These are phyloP conservation scores for Alternaria burnsii DNA, from an alignment of 2,329 filamentous ascomycete species.

Conservation along the genomic window DNA sequence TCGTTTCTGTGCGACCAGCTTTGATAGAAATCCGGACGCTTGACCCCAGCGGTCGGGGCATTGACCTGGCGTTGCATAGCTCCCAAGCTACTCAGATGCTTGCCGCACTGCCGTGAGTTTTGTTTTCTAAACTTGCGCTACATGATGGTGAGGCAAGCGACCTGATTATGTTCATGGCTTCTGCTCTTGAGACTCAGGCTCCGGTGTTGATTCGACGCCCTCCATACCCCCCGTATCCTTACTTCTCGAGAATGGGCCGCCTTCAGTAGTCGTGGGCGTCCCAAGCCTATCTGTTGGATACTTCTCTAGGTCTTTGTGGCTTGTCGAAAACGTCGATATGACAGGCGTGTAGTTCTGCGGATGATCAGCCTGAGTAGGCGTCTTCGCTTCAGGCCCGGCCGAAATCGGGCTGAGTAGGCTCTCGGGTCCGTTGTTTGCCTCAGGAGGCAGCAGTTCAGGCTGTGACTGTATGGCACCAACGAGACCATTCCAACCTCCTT, in stretches of 20 bases:
- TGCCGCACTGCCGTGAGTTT: not conserved
- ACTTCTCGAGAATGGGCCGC: constrained; percentile 27
- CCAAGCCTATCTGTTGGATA: constrained; percentile 55
- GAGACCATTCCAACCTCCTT: constrained; percentile 74
- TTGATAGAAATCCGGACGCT: not conserved
- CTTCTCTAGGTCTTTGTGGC: constrained; percentile 59
- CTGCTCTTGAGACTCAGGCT: constrained; percentile 20
- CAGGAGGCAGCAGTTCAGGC: constrained; percentile 17
- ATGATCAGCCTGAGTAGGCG: constrained; percentile 51
- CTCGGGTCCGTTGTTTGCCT: constrained; percentile 34
- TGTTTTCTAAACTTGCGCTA: not conserved
- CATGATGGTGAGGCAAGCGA: not conserved
- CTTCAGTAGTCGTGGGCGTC: constrained; percentile 45
- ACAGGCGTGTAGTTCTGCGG: constrained; percentile 53
- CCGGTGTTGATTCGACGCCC: constrained; percentile 31
- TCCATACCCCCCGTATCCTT: constrained; percentile 39
- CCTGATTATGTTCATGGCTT: constrained; percentile 18
- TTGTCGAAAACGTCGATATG: constrained; percentile 62
- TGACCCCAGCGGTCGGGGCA: not conserved
- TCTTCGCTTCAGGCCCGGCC: constrained; percentile 50
- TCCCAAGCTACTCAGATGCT: not conserved
- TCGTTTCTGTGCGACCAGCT: constrained; percentile 4
- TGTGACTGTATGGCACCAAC: constrained; percentile 41
- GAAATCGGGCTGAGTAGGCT: constrained; percentile 46
- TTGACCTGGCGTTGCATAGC: not conserved